Conservation (phyloP, 331 rosid genomes). For the Pyrus hybrid region DNA sequence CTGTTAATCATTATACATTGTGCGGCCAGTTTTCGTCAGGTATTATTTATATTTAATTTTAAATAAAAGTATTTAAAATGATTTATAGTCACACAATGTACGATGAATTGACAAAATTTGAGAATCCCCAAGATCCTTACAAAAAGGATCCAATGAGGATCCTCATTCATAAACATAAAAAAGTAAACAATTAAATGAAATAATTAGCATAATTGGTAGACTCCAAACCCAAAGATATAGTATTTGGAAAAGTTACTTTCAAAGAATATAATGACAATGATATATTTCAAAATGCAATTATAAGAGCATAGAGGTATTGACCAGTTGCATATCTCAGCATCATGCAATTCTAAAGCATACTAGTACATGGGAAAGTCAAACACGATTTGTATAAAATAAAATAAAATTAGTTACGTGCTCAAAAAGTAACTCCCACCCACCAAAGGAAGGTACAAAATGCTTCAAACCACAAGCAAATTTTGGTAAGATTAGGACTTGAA, state of each 20-base stretch:
- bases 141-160: no score
- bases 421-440: slow-evolving; percentile 44
- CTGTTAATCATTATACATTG: no score
- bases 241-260: slow-evolving; percentile 18
- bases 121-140: no score
- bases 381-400: slow-evolving; percentile 18
- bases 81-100: no score
- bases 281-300: slow-evolving; percentile 1
- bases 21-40: no score
- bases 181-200: background rate
- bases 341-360: slow-evolving; percentile 33
- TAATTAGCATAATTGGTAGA: no score
- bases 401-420: slow-evolving; percentile 19
- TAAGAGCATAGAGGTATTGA: slow-evolving; percentile 20
- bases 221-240: background rate
- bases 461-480: slow-evolving; percentile 29
- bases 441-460: slow-evolving; percentile 25
- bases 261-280: slow-evolving; percentile 20
- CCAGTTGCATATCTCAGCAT: slow-evolving; percentile 17
- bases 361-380: slow-evolving; percentile 27
- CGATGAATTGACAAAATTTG: no score
- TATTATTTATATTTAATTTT: no score
- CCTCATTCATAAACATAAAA: no score
- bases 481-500: slow-evolving; percentile 31
- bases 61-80: no score